phyloP scores from a whole-genome alignment of 352 stramenopile species.

The Pythium apleroticum region DNA sequence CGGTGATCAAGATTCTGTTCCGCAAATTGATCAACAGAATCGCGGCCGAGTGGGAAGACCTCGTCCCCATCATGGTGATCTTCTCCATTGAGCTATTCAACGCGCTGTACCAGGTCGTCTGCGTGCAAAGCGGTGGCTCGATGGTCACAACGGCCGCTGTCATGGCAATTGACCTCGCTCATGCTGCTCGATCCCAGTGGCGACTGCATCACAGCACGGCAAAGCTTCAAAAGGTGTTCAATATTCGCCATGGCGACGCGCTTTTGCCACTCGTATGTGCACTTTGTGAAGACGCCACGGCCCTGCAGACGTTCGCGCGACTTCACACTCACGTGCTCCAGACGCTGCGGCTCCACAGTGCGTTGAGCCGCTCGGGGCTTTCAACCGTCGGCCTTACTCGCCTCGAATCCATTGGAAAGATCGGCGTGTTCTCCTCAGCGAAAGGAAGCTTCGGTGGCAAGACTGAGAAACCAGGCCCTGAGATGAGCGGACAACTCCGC shows the following conservation, averaged over 20 bases:
- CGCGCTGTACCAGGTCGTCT: constrained; percentile 30
- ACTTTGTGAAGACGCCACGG: neutral
- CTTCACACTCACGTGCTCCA: neutral
- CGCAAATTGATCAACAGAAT: neutral
- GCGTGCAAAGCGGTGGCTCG: constrained; percentile 34
- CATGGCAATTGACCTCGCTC: constrained; percentile 11
- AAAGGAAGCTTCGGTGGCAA: too few relatives aligned
- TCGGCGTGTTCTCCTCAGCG: neutral
- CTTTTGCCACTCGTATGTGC: neutral
- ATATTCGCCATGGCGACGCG: neutral
- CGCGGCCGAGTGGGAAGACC: constrained; percentile 26
- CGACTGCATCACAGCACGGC: neutral
- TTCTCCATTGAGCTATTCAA: constrained; percentile 42
- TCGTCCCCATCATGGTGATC: constrained; percentile 27
- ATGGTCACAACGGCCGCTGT: constrained; percentile 21
- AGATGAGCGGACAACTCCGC: neutral
- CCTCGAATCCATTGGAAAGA: neutral
- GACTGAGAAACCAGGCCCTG: neutral
- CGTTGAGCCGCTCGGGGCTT: neutral
- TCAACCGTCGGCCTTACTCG: neutral
- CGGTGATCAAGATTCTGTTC: neutral
- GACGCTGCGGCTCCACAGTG: neutral
- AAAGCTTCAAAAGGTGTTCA: neutral
- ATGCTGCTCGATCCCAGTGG: neutral
- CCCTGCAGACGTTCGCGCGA: neutral